These are phyloP conservation scores for Alternaria panax DNA, from an alignment of 2,329 filamentous ascomycete species.

Conservation along the genomic window DNA sequence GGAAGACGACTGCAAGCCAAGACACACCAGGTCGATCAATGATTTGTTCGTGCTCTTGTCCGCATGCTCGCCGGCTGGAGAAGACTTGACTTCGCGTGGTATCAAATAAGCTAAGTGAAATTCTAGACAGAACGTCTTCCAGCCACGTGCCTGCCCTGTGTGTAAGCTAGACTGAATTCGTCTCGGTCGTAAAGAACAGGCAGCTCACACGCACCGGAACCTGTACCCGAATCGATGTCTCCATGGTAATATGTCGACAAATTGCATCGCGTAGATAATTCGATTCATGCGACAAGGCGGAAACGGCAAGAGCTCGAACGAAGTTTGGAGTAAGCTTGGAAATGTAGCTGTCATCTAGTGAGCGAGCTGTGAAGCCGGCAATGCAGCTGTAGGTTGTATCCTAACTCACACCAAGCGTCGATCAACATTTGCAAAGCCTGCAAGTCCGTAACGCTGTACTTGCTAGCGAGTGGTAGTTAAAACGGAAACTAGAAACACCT, in stretches of 20 bases:
- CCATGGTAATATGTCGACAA: constrained; percentile 4
- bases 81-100: background rate
- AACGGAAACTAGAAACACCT: background rate
- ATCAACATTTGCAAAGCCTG: constrained; percentile 6
- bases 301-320: background rate
- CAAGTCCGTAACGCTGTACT: background rate
- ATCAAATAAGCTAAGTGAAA: background rate
- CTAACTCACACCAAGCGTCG: constrained; percentile 14
- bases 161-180: background rate
- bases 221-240: constrained; percentile 7
- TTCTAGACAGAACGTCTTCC: background rate
- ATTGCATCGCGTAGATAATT: constrained; percentile 3
- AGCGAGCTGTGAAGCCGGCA: background rate
- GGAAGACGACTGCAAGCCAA: background rate
- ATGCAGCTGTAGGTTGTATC: too few relatives aligned
- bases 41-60: background rate
- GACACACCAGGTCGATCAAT: background rate
- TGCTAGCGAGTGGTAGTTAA: background rate
- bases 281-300: background rate
- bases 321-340: constrained; percentile 5
- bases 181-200: background rate
- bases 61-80: background rate
- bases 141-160: background rate
- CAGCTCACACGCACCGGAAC: background rate
- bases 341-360: background rate